A percentile compares a stretch with the other conserved stretches of the same genome.
These are phyloP conservation scores for Plasmodium inui DNA, from an alignment of 169 alveolate species.

Conservation along the genomic window DNA sequence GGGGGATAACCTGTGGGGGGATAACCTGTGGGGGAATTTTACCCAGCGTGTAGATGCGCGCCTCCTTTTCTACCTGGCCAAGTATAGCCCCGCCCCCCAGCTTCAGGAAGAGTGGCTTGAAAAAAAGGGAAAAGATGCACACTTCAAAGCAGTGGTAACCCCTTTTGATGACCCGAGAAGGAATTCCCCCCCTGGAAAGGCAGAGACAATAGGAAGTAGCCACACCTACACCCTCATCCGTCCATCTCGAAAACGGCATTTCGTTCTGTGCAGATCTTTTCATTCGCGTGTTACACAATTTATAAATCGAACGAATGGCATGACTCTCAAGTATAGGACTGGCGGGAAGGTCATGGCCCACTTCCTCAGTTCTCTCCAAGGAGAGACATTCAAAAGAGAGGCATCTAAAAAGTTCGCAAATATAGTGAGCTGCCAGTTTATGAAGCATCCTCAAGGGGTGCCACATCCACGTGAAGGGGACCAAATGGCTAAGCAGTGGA, in stretches of 20 bases:
- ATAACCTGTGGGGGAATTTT: not conserved
- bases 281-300: not conserved
- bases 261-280: not conserved
- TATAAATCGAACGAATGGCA: not conserved
- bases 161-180: not conserved
- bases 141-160: not conserved
- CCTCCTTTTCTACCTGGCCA: not conserved
- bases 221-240: not conserved
- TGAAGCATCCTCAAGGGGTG: not conserved
- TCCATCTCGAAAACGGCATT: not conserved
- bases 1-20: no score
- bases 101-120: not conserved
- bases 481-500: not conserved
- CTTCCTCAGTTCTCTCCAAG: not conserved
- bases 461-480: not conserved
- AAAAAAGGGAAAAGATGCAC: not conserved
- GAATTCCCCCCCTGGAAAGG: not conserved
- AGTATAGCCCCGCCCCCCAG: not conserved
- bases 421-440: not conserved
- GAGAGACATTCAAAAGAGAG: not conserved
- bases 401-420: not conserved
- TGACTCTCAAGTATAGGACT: not conserved
- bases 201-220: not conserved
- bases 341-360: not conserved
- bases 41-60: not conserved